phyloP scores from a whole-genome alignment of 148 eudicot species.

The Camellia granthamiana region DNA sequence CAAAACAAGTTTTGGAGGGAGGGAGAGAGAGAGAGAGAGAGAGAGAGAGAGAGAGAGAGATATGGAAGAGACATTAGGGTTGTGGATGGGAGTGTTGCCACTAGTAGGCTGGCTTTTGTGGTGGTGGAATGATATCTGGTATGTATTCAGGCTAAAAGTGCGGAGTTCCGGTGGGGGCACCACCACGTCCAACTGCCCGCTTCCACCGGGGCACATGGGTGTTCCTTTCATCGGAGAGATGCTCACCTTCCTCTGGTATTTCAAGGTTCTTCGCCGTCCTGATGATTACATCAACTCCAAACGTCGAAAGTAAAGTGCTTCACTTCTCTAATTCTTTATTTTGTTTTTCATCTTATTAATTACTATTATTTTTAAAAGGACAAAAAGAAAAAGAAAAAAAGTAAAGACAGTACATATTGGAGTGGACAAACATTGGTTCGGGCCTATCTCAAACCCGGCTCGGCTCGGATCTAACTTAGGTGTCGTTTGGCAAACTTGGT shows the following conservation, averaged over 20 bases:
- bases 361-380: too few relatives aligned
- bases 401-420: too few relatives aligned
- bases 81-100: neutral
- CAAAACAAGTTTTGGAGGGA: too few relatives aligned
- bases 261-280: conserved; percentile 31
- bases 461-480: too few relatives aligned
- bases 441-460: too few relatives aligned
- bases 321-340: too few relatives aligned
- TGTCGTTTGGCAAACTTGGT: too few relatives aligned
- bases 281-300: conserved; percentile 43
- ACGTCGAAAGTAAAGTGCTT: conserved; percentile 23
- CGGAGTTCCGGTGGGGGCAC: neutral
- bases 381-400: too few relatives aligned
- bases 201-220: conserved; percentile 40
- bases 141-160: neutral
- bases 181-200: neutral
- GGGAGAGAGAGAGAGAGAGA: neutral
- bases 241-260: conserved; percentile 37
- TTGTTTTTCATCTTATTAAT: too few relatives aligned
- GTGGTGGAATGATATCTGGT: conserved; percentile 5
- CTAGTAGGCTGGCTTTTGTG: neutral
- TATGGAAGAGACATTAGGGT: neutral
- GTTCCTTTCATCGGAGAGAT: conserved; percentile 32
- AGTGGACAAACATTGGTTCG: too few relatives aligned
- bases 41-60: neutral